Base-by-base conservation (phyloP, 2,329 filamentous ascomycete species). In the Bipolaris bicolor region DNA sequence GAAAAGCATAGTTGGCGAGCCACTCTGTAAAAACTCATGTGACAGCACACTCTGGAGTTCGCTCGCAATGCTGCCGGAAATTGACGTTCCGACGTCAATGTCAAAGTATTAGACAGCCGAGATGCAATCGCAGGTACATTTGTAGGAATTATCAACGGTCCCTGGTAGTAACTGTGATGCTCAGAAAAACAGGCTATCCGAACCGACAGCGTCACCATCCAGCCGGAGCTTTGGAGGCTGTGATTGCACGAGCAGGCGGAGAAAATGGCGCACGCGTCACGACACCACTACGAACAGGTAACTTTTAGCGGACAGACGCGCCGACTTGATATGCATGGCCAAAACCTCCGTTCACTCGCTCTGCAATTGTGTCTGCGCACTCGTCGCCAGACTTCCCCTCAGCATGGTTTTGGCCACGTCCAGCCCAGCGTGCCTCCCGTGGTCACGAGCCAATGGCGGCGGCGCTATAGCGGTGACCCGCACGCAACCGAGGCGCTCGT, bases 391-490 rank as follows among this genome's bases (percentile, higher is more conserved):
- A 16, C n/a, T 18, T 26, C 37, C 34, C 16, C 18, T 13, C 16
- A 29, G 9, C 4, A 31, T 29, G 6, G 47, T 45, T 13, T 43
- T 31, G 26, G 41, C 43, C 40, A 20, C 44, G 20, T 49, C 43
- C 51, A 50, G 44, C 43, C 40, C 51, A 49, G 45, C 47, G 48
- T 33, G 34, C 36, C 44, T 54, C 44, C 41, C 43, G 40, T 54
- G 29, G 52, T 24, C 39, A 57, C 46, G 47, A 61, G 61, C 67
- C 67, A 70, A 68, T 70, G 53, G 49, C 52, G 55, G 37, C 11
- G 51, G 50, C 40, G 60, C 62, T 61, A 66, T 65, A 57, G 58
- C 57, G 50, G 57, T 64, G 45, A 57, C 57, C 67, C 66, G 65
- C 60, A 29, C 58, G 49, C 51, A 69, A 58, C 67, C 67, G 66